Evolutionary conservation across 2,329 filamentous ascomycete species (phyloP).

Genomic region (Pseudogymnoascus sp.): DNA sequence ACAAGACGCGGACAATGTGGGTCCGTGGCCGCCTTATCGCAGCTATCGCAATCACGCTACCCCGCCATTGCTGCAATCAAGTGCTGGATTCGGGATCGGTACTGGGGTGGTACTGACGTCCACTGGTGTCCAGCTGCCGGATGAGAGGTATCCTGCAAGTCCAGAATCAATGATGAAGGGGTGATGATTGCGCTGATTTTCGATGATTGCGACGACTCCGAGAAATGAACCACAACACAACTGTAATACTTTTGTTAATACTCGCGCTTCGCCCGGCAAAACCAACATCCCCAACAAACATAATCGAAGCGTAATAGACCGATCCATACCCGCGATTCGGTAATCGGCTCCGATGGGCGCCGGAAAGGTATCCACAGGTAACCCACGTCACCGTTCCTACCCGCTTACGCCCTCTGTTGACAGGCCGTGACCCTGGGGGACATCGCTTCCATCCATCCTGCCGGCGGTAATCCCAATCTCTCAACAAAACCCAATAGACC

Average conservation of each 20-base stretch:
- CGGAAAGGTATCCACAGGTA: not conserved
- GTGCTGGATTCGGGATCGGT: not conserved
- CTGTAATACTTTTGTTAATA: not conserved
- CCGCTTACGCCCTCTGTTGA: not conserved
- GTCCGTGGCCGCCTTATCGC: not conserved
- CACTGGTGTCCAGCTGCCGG: not conserved
- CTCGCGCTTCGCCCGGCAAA: too few relatives aligned
- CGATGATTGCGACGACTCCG: not conserved
- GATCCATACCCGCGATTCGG: not conserved
- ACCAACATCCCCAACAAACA: too few relatives aligned
- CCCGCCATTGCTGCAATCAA: not conserved
- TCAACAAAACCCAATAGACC: not conserved
- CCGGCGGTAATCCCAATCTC: not conserved
- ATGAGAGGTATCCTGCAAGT: not conserved
- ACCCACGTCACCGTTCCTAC: not conserved
- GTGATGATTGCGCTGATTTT: not conserved
- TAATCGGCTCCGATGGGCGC: not conserved
- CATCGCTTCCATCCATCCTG: not conserved
- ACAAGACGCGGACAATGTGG: not conserved
- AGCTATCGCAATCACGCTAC: not conserved
- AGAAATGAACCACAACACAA: not conserved
- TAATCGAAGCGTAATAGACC: not conserved
- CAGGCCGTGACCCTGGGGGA: conserved; percentile 4
- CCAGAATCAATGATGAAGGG: not conserved
- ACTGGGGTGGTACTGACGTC: conserved; percentile 4